Evolutionary conservation across 2,329 filamentous ascomycete species (phyloP).

Genomic region (Raffaelea deltoideospora): DNA sequence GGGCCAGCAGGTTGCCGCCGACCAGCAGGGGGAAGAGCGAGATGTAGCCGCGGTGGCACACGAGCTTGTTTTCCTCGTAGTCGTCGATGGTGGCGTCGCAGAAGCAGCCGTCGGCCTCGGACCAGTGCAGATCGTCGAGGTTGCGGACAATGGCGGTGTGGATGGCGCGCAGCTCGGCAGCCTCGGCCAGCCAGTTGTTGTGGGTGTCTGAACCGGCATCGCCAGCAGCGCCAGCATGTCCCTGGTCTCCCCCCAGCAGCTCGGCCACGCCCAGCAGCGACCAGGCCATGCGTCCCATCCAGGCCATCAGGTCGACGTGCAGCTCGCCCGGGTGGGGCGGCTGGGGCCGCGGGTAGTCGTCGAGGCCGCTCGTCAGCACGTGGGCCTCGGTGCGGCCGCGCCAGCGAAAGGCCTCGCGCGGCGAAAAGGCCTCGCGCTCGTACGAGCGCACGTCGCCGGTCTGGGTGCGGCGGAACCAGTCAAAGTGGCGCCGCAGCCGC

Average conservation of each 20-base stretch:
- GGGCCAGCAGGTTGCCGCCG: slow-evolving; percentile 59
- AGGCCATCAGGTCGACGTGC: slow-evolving; percentile 85
- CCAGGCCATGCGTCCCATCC: slow-evolving; percentile 93
- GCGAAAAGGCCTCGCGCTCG: slow-evolving; percentile 74
- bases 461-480: slow-evolving; percentile 92
- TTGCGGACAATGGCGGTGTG: slow-evolving; percentile 70
- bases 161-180: slow-evolving; percentile 55
- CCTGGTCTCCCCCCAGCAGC: too few species aligned
- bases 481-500: slow-evolving; percentile 73
- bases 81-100: slow-evolving; percentile 93
- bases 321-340: slow-evolving; percentile 92
- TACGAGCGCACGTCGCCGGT: slow-evolving; percentile 80
- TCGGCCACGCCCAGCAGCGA: slow-evolving; percentile 69
- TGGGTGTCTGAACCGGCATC: too few species aligned
- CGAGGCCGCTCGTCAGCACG: slow-evolving; percentile 81
- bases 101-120: slow-evolving; percentile 62
- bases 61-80: slow-evolving; percentile 76
- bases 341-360: slow-evolving; percentile 89
- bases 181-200: slow-evolving; percentile 51
- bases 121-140: slow-evolving; percentile 89
- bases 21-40: slow-evolving; percentile 85
- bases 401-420: slow-evolving; percentile 92
- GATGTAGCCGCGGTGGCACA: slow-evolving; percentile 95
- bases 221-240: too few species aligned
- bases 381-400: slow-evolving; percentile 76